phyloP scores from a whole-genome alignment of 257 asterid species.

The Craterostigma plantagineum region DNA sequence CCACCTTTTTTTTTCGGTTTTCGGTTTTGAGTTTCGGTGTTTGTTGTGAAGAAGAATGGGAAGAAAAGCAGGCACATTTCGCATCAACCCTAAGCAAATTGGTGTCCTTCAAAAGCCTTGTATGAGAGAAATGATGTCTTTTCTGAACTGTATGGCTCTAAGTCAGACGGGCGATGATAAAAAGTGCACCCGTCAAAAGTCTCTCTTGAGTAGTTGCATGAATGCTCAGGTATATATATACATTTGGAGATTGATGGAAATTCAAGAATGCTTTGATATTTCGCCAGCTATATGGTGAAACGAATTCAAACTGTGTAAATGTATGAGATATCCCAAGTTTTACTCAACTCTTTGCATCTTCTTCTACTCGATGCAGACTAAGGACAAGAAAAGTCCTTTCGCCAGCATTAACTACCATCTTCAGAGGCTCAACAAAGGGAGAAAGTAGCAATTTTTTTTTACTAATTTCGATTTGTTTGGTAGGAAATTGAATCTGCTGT shows the following conservation, averaged over 20 bases:
- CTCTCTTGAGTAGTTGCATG: slow-evolving; percentile 60
- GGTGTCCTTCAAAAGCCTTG: slow-evolving; percentile 79
- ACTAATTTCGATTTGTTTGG: neutral
- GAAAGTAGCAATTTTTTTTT: slow-evolving; percentile 23
- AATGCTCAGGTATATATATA: slow-evolving; percentile 55
- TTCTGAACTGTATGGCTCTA: slow-evolving; percentile 67
- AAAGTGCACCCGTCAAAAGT: slow-evolving; percentile 58
- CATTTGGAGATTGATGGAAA: neutral
- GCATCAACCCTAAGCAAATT: slow-evolving; percentile 69
- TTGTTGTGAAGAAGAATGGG: slow-evolving; percentile 31
- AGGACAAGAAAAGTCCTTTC: slow-evolving; percentile 47
- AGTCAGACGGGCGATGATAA: slow-evolving; percentile 41
- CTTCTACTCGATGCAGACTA: slow-evolving; percentile 25
- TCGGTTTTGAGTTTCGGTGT: too few relatives aligned
- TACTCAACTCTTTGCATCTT: neutral
- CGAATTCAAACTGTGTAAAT: neutral
- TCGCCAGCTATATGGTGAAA: neutral
- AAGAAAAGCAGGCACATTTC: slow-evolving; percentile 46
- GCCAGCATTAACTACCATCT: slow-evolving; percentile 87
- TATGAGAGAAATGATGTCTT: slow-evolving; percentile 59
- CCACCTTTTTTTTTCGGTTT: too few relatives aligned
- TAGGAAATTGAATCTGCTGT: too few relatives aligned
- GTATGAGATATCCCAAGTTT: neutral
- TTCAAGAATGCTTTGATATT: neutral
- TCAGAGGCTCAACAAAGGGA: slow-evolving; percentile 69